Conservation (phyloP, 2,329 filamentous ascomycete species). For the Lecanicillium sp. region DNA sequence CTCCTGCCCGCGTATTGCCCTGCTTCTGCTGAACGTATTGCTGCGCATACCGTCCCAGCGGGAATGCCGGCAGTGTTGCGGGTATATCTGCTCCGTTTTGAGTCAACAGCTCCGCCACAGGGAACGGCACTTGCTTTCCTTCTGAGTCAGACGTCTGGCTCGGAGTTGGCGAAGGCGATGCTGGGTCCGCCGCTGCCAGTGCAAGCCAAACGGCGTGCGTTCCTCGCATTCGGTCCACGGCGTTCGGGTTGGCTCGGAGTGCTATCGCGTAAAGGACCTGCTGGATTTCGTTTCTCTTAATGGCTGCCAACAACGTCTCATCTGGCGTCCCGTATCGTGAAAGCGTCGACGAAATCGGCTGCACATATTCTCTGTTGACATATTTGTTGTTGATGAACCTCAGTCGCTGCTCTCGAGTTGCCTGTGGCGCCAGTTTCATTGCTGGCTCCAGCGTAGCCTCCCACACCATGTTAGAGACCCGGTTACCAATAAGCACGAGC, state of each 20-base stretch:
- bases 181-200: constrained; percentile 85
- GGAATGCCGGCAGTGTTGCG: constrained; percentile 65
- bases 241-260: constrained; percentile 78
- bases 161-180: constrained; percentile 53
- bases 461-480: constrained; percentile 94
- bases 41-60: constrained; percentile 71
- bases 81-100: constrained; percentile 94
- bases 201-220: constrained; percentile 89
- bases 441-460: constrained; percentile 72
- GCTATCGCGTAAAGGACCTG: constrained; percentile 87
- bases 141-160: constrained; percentile 33
- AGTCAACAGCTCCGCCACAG: constrained; percentile 80
- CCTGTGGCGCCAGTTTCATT: constrained; percentile 65
- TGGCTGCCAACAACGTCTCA: constrained; percentile 81
- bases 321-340: constrained; percentile 73
- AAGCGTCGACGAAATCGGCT: constrained; percentile 65
- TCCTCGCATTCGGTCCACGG: constrained; percentile 73
- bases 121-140: constrained; percentile 60
- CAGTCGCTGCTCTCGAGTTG: constrained; percentile 83
- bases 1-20: constrained; percentile 36
- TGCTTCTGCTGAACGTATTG: constrained; percentile 77
- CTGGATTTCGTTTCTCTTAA: constrained; percentile 94
- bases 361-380: constrained; percentile 72
- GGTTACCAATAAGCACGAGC: constrained; percentile 82
- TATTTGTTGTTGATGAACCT: constrained; percentile 95